These are phyloP conservation scores for Moesziomyces aphidis DNA, from an alignment of 1,284 basidiomycete genomes.

Conservation along the genomic window DNA sequence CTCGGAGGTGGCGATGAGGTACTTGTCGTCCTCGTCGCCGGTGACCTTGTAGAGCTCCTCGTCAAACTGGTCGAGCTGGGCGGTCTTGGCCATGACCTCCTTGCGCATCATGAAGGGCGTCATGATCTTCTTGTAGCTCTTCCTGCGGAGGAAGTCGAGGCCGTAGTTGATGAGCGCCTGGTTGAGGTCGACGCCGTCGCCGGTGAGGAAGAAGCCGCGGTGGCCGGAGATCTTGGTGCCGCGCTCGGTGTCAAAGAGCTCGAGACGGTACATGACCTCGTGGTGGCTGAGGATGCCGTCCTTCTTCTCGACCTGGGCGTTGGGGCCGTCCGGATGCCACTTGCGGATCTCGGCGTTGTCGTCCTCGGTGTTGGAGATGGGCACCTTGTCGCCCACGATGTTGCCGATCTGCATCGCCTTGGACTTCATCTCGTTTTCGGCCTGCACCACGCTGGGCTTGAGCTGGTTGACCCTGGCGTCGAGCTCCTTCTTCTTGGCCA, in stretches of 20 bases:
- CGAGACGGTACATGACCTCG: constrained; percentile 91
- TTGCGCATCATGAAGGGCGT: constrained; percentile 99
- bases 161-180: constrained; percentile 96
- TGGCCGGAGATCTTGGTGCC: constrained; percentile 90
- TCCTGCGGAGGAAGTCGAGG: constrained; percentile 87
- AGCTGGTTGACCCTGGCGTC: constrained; percentile 83
- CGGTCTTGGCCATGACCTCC: constrained; percentile 95
- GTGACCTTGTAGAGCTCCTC: constrained; percentile 98
- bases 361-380: constrained; percentile 91
- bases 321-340: constrained; percentile 87
- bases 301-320: constrained; percentile 72
- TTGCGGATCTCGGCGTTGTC: constrained; percentile 85
- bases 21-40: constrained; percentile 91
- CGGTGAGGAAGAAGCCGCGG: constrained; percentile 93
- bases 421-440: constrained; percentile 81
- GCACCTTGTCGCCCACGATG: constrained; percentile 87
- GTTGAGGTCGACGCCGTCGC: constrained; percentile 96
- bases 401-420: constrained; percentile 89
- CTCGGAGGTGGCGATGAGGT: constrained; percentile 97
- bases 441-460: constrained; percentile 72
- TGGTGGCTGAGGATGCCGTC: constrained; percentile 90
- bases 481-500: constrained; percentile 80
- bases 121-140: constrained; percentile 91
- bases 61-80: constrained; percentile 97
- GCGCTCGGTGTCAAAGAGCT: constrained; percentile 95